Conservation (phyloP, 2,329 filamentous ascomycete genomes). For the Ophiosphaerella korrae region DNA sequence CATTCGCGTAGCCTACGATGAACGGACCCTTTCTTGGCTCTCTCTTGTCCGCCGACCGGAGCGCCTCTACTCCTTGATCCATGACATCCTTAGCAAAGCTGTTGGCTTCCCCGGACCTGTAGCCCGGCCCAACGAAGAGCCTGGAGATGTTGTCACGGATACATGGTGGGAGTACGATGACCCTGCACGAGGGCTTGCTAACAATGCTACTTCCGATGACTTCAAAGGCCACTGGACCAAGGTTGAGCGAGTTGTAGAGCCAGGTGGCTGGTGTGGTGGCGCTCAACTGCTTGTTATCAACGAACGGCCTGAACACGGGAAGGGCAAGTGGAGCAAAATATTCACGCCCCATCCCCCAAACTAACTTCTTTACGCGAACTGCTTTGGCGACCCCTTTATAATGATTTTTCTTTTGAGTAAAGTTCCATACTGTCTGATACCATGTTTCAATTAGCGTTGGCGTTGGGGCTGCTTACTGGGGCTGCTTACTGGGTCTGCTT, state of each 20-base stretch:
- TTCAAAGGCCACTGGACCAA: conserved; percentile 39
- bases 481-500: not conserved
- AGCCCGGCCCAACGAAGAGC: conserved; percentile 63
- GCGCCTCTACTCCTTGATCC: conserved; percentile 64
- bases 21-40: conserved; percentile 63
- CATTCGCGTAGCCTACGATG: conserved; percentile 71
- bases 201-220: conserved; percentile 31
- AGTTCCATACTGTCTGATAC: not conserved
- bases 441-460: conserved; percentile 29
- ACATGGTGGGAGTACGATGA: conserved; percentile 57
- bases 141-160: conserved; percentile 61
- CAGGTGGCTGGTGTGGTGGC: conserved; percentile 62
- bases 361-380: conserved; percentile 8
- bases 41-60: conserved; percentile 68
- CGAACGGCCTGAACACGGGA: conserved; percentile 37
- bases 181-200: conserved; percentile 25
- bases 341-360: conserved; percentile 26
- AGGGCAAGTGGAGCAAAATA: conserved; percentile 43
- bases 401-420: conserved; percentile 1
- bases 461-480: conserved; percentile 10
- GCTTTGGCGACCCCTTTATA: conserved; percentile 4
- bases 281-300: conserved; percentile 59
- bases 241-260: conserved; percentile 53
- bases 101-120: conserved; percentile 65
- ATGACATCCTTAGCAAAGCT: conserved; percentile 62